Conservation (phyloP, 108 stramenopile genomes). For the Skeletonema potamos region DNA sequence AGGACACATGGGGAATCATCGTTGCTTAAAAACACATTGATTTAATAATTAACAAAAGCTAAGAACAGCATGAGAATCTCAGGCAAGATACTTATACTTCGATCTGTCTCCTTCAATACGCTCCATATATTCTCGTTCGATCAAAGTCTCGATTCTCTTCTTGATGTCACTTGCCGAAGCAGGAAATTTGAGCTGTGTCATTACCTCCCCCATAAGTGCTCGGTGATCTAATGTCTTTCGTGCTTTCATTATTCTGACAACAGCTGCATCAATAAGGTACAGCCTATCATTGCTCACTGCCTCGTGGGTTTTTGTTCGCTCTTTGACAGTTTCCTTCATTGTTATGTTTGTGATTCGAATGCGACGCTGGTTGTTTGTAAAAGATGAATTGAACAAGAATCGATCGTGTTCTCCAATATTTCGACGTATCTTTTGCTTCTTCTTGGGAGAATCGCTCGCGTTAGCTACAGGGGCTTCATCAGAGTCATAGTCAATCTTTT, state of each 20-base stretch:
- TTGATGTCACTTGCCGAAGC: conserved; percentile 88
- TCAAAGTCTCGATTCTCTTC: conserved; percentile 95
- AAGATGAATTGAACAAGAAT: conserved; percentile 81
- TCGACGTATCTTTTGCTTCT: conserved; percentile 63
- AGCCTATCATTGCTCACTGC: conserved; percentile 90
- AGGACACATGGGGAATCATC: conserved; percentile 65
- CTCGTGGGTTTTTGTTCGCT: conserved; percentile 91
- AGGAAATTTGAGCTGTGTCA: conserved; percentile 92
- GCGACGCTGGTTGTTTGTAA: conserved; percentile 83
- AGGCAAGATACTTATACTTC: conserved; percentile 96
- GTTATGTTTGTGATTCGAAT: conserved; percentile 96
- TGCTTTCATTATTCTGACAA: conserved; percentile 98
- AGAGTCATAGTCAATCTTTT: conserved; percentile 56
- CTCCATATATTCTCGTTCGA: conserved; percentile 98
- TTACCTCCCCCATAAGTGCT: conserved; percentile 86
- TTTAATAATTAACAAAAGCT: neutral
- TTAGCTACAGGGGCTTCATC: conserved; percentile 1
- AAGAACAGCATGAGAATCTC: conserved; percentile 13
- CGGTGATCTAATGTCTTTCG: conserved; percentile 93
- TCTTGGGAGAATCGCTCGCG: conserved; percentile 36
- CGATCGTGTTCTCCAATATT: conserved; percentile 76
- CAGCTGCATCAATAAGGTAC: conserved; percentile 95
- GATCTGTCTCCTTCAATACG: conserved; percentile 85
- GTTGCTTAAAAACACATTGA: conserved; percentile 36
- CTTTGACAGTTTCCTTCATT: conserved; percentile 92